These are phyloP conservation scores for Rhododendron kiyosumense DNA, from an alignment of 148 eudicot species.

Conservation along the genomic window DNA sequence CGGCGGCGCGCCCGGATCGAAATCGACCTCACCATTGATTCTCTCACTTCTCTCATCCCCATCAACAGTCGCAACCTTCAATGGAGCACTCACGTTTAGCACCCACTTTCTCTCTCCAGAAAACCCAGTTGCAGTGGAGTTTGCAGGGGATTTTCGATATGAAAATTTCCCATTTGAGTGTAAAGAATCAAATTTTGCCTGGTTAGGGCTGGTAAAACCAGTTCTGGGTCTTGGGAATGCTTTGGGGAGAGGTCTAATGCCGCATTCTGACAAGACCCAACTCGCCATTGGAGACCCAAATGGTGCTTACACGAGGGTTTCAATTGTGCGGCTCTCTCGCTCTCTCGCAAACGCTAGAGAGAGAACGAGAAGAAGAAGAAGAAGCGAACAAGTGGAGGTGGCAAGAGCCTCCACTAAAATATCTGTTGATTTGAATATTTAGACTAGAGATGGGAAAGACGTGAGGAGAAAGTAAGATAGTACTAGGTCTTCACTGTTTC, in stretches of 20 bases:
- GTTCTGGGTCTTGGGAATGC: conserved; percentile 44
- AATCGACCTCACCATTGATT: conserved; percentile 14
- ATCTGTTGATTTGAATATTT: no score
- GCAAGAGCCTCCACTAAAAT: no score
- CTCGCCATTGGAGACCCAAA: conserved; percentile 56
- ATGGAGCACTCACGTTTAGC: conserved; percentile 15
- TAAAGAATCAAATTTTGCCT: conserved; percentile 20
- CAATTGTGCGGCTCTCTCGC: neutral
- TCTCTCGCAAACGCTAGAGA: neutral
- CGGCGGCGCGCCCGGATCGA: conserved; percentile 30
- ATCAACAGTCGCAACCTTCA: conserved; percentile 15
- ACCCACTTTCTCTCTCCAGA: conserved; percentile 9
- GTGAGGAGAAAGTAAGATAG: no score
- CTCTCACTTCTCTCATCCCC: conserved; percentile 13
- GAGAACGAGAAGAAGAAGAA: no score
- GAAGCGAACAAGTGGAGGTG: no score
- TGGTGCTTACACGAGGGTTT: neutral
- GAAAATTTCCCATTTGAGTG: conserved; percentile 11
- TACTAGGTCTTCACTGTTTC: no score
- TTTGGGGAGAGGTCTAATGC: conserved; percentile 53
- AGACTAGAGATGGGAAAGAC: no score
- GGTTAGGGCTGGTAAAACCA: conserved; percentile 20
- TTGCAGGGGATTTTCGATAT: conserved; percentile 20
- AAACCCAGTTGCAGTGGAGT: conserved; percentile 37
- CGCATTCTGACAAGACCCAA: conserved; percentile 74